Evolutionary conservation across 2,329 filamentous ascomycete genomes (phyloP).

Genomic region (Penicillium freii): DNA sequence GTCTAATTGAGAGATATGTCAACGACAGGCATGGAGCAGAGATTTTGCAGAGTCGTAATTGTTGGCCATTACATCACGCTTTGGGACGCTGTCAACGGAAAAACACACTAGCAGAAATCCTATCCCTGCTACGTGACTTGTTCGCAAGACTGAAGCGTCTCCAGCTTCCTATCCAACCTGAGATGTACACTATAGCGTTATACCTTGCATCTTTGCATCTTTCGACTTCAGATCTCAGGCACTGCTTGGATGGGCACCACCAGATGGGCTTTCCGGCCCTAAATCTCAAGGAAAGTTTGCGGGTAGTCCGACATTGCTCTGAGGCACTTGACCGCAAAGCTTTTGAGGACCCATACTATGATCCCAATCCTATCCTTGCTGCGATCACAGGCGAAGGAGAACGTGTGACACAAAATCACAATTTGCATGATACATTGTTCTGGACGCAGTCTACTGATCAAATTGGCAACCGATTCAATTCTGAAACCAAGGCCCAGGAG

Average conservation of each 20-base stretch:
- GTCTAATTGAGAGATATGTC: constrained; percentile 28
- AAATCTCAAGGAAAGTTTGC: constrained; percentile 9
- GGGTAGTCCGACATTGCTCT: constrained; percentile 25
- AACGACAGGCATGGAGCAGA: constrained; percentile 9
- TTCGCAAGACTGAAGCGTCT: constrained; percentile 28
- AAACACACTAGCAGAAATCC: constrained; percentile 32
- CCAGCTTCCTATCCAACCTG: constrained; percentile 7
- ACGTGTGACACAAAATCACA: not conserved
- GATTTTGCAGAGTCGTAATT: constrained; percentile 9
- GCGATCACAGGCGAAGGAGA: constrained; percentile 24
- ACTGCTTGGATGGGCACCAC: constrained; percentile 26
- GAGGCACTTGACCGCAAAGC: constrained; percentile 21
- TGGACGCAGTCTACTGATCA: constrained; percentile 5
- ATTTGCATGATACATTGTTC: constrained; percentile 22
- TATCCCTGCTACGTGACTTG: constrained; percentile 32
- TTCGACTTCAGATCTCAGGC: constrained; percentile 29
- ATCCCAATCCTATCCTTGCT: constrained; percentile 22
- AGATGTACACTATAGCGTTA: constrained; percentile 28
- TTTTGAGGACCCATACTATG: constrained; percentile 23
- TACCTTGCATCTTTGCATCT: constrained; percentile 32
- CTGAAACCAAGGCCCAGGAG: not conserved
- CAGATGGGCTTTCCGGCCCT: not conserved
- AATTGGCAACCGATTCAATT: not conserved
- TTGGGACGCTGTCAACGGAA: constrained; percentile 26
- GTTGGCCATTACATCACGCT: constrained; percentile 15